These are phyloP conservation scores for Albophoma yamanashiensis DNA, from an alignment of 2,329 filamentous ascomycete genomes.

Conservation along the genomic window DNA sequence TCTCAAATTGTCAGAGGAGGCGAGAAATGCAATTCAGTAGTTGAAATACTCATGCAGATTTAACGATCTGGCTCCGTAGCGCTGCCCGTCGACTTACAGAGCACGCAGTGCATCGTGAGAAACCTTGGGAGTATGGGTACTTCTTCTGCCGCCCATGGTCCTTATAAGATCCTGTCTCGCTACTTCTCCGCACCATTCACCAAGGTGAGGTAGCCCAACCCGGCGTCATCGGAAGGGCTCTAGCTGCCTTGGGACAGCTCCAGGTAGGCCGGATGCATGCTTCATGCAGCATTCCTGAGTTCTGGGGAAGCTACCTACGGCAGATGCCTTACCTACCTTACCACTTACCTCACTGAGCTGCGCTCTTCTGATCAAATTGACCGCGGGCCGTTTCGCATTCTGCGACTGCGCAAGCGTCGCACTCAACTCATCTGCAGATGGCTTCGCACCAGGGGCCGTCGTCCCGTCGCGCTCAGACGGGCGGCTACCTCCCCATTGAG, in stretches of 20 bases:
- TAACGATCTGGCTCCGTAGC: background rate
- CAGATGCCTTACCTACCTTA: too few species aligned
- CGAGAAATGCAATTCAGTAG: background rate
- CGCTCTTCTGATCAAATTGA: background rate
- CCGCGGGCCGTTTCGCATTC: background rate
- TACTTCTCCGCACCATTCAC: background rate
- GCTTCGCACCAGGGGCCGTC: slow-evolving; percentile 18
- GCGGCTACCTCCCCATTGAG: slow-evolving; percentile 53
- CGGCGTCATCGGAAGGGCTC: background rate
- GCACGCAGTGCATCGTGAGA: background rate
- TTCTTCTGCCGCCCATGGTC: background rate
- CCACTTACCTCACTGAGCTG: background rate
- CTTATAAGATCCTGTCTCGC: background rate
- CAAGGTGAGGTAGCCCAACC: background rate
- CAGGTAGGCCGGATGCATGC: background rate
- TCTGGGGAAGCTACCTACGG: too few species aligned
- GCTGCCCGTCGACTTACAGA: background rate
- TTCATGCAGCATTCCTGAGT: background rate
- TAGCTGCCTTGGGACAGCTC: background rate
- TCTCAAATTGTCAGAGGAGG: background rate
- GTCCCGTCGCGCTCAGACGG: slow-evolving; percentile 22
- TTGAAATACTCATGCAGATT: background rate
- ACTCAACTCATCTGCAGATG: slow-evolving; percentile 12
- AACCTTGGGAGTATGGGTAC: background rate
- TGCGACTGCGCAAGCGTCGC: background rate